A percentile compares a stretch with the other conserved stretches of the same genome.
These are phyloP conservation scores for Rhamnella rubrinervis DNA, from an alignment of 331 rosid genomes.

Conservation along the genomic window DNA sequence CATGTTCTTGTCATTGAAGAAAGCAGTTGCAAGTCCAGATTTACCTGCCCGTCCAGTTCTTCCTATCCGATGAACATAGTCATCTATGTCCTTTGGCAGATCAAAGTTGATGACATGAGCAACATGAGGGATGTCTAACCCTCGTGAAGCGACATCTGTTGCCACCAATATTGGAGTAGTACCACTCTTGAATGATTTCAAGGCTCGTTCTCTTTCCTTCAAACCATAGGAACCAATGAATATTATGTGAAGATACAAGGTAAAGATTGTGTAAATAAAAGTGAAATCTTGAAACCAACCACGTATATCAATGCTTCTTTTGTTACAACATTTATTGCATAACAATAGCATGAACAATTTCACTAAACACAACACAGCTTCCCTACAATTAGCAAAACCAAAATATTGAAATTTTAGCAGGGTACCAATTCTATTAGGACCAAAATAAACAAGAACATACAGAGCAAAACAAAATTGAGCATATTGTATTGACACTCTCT, in stretches of 20 bases:
- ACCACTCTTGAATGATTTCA: slow-evolving; percentile 40
- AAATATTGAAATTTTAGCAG: no score
- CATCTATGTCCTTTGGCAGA: slow-evolving; percentile 44
- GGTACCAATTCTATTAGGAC: background rate
- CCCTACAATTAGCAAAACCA: background rate
- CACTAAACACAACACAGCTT: background rate
- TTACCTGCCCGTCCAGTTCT: slow-evolving; percentile 53
- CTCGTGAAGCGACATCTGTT: slow-evolving; percentile 48
- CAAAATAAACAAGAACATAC: background rate
- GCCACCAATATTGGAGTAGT: slow-evolving; percentile 41
- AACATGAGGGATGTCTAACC: slow-evolving; percentile 41
- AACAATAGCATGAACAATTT: background rate
- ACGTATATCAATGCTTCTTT: background rate
- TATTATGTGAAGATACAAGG: background rate
- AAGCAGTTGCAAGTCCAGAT: slow-evolving; percentile 50
- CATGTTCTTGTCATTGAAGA: slow-evolving; percentile 34
- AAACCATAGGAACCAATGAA: background rate
- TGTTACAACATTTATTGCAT: background rate
- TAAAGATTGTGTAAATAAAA: background rate
- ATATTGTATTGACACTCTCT: background rate
- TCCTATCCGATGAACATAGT: slow-evolving; percentile 48
- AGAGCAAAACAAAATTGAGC: background rate
- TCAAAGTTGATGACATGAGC: slow-evolving; percentile 49
- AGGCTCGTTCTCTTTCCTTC: slow-evolving; percentile 46
- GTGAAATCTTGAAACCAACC: background rate